Evolutionary conservation across 305 asterid genomes (phyloP), one percentile per base, ranked within the genome.

Genomic region (Solanum chacoense): DNA sequence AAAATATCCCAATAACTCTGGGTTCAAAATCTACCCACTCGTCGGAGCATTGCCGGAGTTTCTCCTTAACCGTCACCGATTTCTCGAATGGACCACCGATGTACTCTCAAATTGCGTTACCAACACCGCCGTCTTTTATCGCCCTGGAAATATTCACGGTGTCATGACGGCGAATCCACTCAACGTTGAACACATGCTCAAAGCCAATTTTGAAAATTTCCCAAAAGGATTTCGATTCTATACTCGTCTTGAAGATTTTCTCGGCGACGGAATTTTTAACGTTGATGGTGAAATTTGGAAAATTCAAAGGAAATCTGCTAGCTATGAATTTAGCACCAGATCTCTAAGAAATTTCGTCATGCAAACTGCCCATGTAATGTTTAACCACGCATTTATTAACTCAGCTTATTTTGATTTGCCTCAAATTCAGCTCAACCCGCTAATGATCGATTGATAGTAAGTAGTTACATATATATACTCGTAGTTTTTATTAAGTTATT

Each of bases 21-120:
- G 96, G 85, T 93, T 93, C 93, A 91, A 73, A 90, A 34, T 75
- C 85, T 94, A 93, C 90, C 98, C 98, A 14, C 26, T 95, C 29
- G 67, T 95, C 86, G 98, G 98, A 22, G 36, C 93, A n/a, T 92
- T 95, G 85, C 98, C 98, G n/a, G 95, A 90, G 3, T 95, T 95
- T 92, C 78, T 95, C 90, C 91, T 42, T 38, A 92, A 95, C 91
- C 97, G 97, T 91, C 95, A 94, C 94, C 96, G 95, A 45, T 95
- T 94, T 92, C 94, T 93, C 50, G 96, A 95, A 79, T 95, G 98
- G 98, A 73, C 69, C 88, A 92, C 97, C 79, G 91, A 36, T 1
- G 78, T 92, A 88, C 94, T 94, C 79, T 67, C 94, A 75, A 42
- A 45, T 38, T 91, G 94, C 92, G 93, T 90, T 85, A 88, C 93